Evolutionary conservation across 164 flowering plant genomes (phyloP), one percentile per base, ranked within the genome.

Genomic region (Liriodendron chinense): DNA sequence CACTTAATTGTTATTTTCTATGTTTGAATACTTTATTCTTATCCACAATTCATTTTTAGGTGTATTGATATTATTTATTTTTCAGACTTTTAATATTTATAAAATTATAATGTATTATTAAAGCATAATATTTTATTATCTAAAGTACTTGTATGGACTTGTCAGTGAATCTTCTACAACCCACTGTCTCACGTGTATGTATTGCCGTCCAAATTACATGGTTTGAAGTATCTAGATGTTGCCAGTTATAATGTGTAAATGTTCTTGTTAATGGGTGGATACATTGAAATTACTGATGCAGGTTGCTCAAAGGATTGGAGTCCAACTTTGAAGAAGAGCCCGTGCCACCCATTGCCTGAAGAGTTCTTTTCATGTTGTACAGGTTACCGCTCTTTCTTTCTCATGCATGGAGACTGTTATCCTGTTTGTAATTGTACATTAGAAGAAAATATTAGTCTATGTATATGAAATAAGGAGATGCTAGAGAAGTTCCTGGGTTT

Each of bases 271-370:
- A 53, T 16, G 13, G 59, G 59, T 53, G 59, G 18, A 50, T 18
- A 13, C 67, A 3, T 62, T 73, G 49, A 28, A 57, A 10, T 71
- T 72, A 21, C 24, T 71, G 72, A 68, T 85, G 83, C 89, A 94
- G 98, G 95, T 94, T 80, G 94, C 98, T n/a, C 83, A 90, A 47
- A 85, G 92, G 85, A 92, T 94, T 65, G 98, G 98, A 23, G 95
- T 94, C 48, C 80, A 85, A 75, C 85, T 89, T 25, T 91, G 83
- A 87, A 66, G 43, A 66, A 66, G 18, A 23, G 28, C 43, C 18
- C 59, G 3, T 1, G 13, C 2, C 9, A 53, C 12, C 12, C 9
- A 53, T 0, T 53, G 59, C 16, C 0, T 53, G 59, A 53, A 53
- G 7, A 53, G 59, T 13, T 53, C 2, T 53, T 13, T 0, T 3